These are phyloP conservation scores for Phyllosticta citriasiana DNA, from an alignment of 2,329 filamentous ascomycete genomes.

Conservation along the genomic window DNA sequence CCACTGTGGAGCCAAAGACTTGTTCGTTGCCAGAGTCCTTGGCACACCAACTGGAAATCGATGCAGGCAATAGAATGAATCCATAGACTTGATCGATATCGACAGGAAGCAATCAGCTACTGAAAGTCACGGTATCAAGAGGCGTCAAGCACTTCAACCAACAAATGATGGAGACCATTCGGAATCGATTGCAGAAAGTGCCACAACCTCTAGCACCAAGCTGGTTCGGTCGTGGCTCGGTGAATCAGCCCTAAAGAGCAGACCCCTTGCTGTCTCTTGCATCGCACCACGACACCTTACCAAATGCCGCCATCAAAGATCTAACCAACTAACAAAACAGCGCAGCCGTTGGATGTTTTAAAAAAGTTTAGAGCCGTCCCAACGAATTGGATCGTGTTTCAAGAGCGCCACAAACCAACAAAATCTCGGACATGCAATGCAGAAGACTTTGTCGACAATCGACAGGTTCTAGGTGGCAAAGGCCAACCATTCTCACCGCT, in stretches of 20 bases:
- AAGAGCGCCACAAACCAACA: not conserved
- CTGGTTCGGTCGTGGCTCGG: not conserved
- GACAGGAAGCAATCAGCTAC: no score
- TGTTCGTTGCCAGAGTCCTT: no score
- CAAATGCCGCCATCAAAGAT: not conserved
- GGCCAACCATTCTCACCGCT: slow-evolving; percentile 7
- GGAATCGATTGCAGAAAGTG: no score
- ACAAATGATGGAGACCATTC: no score
- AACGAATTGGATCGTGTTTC: not conserved
- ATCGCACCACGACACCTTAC: not conserved
- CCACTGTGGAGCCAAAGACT: no score
- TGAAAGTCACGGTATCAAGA: no score
- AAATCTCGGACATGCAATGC: not conserved
- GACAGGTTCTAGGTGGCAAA: not conserved
- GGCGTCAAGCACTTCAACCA: no score
- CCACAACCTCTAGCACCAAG: no score
- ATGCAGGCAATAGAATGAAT: no score
- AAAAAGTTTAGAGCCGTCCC: not conserved
- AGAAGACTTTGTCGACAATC: not conserved
- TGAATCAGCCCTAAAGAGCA: not conserved
- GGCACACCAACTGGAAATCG: no score
- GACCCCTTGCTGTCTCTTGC: not conserved
- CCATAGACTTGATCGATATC: no score
- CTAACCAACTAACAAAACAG: no score
- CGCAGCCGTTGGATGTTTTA: not conserved